phyloP scores from a whole-genome alignment of 2,329 filamentous ascomycete species.

The Pyrenochaeta sp. region DNA sequence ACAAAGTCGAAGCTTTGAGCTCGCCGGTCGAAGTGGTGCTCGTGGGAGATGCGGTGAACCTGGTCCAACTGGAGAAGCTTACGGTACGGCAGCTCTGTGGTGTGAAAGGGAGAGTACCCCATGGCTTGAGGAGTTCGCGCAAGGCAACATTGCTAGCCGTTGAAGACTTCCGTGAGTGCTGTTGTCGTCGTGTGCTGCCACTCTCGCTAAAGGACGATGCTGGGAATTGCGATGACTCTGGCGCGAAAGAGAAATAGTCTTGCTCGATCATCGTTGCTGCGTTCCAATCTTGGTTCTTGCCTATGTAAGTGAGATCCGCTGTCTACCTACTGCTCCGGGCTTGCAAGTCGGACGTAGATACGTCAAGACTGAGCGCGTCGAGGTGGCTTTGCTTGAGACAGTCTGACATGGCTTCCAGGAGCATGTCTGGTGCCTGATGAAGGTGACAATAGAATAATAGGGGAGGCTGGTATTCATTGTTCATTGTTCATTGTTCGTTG shows the following conservation, averaged over 20 bases:
- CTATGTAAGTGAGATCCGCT: neutral
- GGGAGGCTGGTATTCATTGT: conserved; percentile 17
- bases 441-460: conserved; percentile 7
- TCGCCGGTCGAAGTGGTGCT: conserved; percentile 17
- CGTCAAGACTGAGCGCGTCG: conserved; percentile 1
- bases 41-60: conserved; percentile 18
- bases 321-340: neutral
- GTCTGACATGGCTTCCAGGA: neutral
- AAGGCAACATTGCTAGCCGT: conserved; percentile 13
- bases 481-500: conserved; percentile 9
- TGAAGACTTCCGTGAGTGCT: conserved; percentile 14
- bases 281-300: neutral
- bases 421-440: neutral
- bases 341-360: neutral
- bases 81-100: conserved; percentile 26
- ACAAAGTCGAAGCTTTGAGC: conserved; percentile 32
- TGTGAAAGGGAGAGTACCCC: conserved; percentile 14
- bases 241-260: conserved; percentile 13
- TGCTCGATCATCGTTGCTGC: conserved; percentile 16
- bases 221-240: neutral
- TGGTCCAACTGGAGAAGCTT: conserved; percentile 29
- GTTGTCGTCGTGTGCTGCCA: neutral
- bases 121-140: conserved; percentile 19
- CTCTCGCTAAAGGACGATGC: neutral
- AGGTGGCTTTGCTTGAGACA: conserved; percentile 3